Conservation (phyloP, 2,329 filamentous ascomycete species). For the Alternaria burnsii region DNA sequence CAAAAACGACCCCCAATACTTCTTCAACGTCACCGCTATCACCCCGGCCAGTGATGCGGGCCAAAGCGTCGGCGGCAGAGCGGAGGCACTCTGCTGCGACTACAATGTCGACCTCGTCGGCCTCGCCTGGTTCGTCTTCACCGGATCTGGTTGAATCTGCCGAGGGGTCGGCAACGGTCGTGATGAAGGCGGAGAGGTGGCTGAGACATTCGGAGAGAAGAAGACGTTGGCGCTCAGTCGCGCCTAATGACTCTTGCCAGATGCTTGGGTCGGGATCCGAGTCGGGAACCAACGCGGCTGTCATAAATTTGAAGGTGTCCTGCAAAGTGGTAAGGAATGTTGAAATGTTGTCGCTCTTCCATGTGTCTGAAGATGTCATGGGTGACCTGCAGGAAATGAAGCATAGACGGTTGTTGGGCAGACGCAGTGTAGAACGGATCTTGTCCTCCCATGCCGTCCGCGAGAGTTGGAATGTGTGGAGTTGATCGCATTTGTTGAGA, state of each 20-base stretch:
- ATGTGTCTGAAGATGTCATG: slow-evolving; percentile 30
- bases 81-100: slow-evolving; percentile 89
- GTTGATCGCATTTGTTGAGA: slow-evolving; percentile 68
- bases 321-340: slow-evolving; percentile 72
- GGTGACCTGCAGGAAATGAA: slow-evolving; percentile 77
- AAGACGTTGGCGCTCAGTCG: slow-evolving; percentile 87
- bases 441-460: slow-evolving; percentile 30
- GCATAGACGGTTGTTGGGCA: slow-evolving; percentile 58
- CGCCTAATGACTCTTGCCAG: slow-evolving; percentile 85
- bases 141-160: slow-evolving; percentile 8
- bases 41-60: slow-evolving; percentile 85
- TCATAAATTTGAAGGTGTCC: slow-evolving; percentile 74
- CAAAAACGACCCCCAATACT: slow-evolving; percentile 94
- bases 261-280: slow-evolving; percentile 67
- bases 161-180: slow-evolving; percentile 57
- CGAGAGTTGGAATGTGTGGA: slow-evolving; percentile 46
- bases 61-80: slow-evolving; percentile 54
- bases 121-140: slow-evolving; percentile 1
- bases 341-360: slow-evolving; percentile 72
- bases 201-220: slow-evolving; percentile 76
- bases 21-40: slow-evolving; percentile 92
- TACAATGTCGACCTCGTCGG: slow-evolving; percentile 77
- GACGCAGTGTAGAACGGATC: slow-evolving; percentile 31
- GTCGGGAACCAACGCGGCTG: slow-evolving; percentile 59
- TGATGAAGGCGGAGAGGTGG: slow-evolving; percentile 77